A percentile compares a stretch with the other conserved stretches of the same genome.
Evolutionary conservation across 2,329 filamentous ascomycete genomes (phyloP).

Genomic region (Alternaria solani): DNA sequence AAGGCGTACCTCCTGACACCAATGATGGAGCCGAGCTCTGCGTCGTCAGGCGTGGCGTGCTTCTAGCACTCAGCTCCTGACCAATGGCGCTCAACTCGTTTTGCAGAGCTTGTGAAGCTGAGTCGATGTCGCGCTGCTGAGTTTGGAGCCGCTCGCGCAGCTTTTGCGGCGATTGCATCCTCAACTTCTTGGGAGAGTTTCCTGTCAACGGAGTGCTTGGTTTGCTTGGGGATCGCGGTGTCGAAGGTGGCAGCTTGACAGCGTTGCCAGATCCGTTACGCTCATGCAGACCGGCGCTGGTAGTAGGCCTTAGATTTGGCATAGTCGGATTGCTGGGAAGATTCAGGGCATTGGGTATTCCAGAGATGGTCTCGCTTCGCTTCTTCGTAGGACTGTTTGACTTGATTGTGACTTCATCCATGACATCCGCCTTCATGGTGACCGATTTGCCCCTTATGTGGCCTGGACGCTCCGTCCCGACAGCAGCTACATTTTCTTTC

Average conservation of each 20-base stretch:
- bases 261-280: conserved; percentile 60
- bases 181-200: conserved; percentile 41
- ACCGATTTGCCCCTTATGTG: conserved; percentile 36
- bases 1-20: conserved; percentile 24
- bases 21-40: conserved; percentile 40
- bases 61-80: conserved; percentile 71
- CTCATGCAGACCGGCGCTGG: conserved; percentile 58
- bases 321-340: conserved; percentile 51
- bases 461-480: conserved; percentile 32
- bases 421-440: conserved; percentile 27
- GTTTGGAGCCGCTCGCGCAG: conserved; percentile 82
- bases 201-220: conserved; percentile 20
- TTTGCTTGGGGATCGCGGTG: conserved; percentile 43
- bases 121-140: conserved; percentile 77
- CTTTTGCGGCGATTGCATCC: conserved; percentile 70
- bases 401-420: conserved; percentile 51
- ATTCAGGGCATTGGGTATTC: conserved; percentile 56
- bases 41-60: conserved; percentile 42
- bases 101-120: conserved; percentile 73
- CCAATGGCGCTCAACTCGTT: conserved; percentile 82
- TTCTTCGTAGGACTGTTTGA: conserved; percentile 54
- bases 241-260: conserved; percentile 65
- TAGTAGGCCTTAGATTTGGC: conserved; percentile 57
- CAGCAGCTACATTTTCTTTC: conserved; percentile 51
- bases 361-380: conserved; percentile 56